Percentiles rank a stretch among this genome's conserved stretches.
phyloP scores from a whole-genome alignment of 805 yeast species.

The Candida tammaniensis region DNA sequence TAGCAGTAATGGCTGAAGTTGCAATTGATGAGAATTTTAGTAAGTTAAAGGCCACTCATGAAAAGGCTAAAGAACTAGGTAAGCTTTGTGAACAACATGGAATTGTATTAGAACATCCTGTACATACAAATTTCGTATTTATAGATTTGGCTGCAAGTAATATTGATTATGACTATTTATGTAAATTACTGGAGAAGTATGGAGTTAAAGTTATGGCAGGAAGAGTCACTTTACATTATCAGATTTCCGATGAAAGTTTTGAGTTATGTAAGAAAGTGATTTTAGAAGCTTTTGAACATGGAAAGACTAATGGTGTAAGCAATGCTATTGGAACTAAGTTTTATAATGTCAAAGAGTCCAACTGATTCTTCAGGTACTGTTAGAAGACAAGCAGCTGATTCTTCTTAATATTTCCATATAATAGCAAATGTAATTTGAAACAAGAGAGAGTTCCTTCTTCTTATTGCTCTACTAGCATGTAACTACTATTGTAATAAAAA shows the following conservation, averaged over 20 bases:
- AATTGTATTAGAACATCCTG: constrained; percentile 33
- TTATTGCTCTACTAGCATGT: too few species aligned
- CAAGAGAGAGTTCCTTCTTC: too few species aligned
- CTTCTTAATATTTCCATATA: too few species aligned
- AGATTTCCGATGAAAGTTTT: constrained; percentile 28
- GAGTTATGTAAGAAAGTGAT: constrained; percentile 47
- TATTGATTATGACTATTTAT: constrained; percentile 25
- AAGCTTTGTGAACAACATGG: constrained; percentile 26
- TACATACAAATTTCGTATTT: constrained; percentile 41
- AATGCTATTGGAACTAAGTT: background rate
- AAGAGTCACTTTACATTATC: constrained; percentile 38
- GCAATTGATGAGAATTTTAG: constrained; percentile 40
- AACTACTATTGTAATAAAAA: too few species aligned
- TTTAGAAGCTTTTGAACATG: constrained; percentile 52
- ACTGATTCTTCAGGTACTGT: constrained; percentile 99
- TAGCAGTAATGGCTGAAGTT: constrained; percentile 39
- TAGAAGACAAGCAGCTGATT: constrained; percentile 99
- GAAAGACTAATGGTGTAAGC: constrained; percentile 49
- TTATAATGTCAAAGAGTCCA: constrained; percentile 22
- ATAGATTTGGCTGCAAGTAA: constrained; percentile 30
- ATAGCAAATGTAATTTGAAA: too few species aligned
- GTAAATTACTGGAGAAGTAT: constrained; percentile 48
- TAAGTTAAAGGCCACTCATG: constrained; percentile 31
- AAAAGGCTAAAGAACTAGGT: constrained; percentile 33
- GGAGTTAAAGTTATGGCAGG: constrained; percentile 64